phyloP scores from a whole-genome alignment of 148 eudicot species.

The Camellia japonica region DNA sequence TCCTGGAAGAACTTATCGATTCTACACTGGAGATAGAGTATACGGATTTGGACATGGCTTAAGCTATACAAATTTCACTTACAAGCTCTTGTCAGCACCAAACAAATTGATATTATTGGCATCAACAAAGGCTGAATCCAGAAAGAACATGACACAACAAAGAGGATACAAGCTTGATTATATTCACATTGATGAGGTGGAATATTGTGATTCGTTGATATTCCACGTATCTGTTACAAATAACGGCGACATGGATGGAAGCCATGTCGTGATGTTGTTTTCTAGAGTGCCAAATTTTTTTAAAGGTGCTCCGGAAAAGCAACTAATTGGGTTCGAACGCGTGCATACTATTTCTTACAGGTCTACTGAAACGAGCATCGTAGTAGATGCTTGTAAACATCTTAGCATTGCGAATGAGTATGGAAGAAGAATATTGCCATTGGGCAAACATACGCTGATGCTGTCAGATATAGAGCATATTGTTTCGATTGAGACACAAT shows the following conservation, averaged over 20 bases:
- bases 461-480: slow-evolving; percentile 53
- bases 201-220: slow-evolving; percentile 51
- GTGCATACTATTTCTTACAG: slow-evolving; percentile 39
- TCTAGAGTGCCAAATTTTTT: slow-evolving; percentile 33
- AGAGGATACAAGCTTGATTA: slow-evolving; percentile 25
- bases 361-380: slow-evolving; percentile 36
- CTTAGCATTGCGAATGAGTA: slow-evolving; percentile 67
- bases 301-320: slow-evolving; percentile 64
- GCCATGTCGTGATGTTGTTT: slow-evolving; percentile 66
- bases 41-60: slow-evolving; percentile 83
- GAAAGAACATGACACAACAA: slow-evolving; percentile 27
- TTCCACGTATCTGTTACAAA: slow-evolving; percentile 63
- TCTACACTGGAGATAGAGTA: slow-evolving; percentile 65
- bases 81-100: slow-evolving; percentile 67
- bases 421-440: slow-evolving; percentile 66
- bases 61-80: slow-evolving; percentile 67
- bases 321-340: slow-evolving; percentile 76
- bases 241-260: slow-evolving; percentile 61
- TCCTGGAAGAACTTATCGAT: slow-evolving; percentile 93
- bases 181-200: slow-evolving; percentile 52
- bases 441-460: slow-evolving; percentile 63
- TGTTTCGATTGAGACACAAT: slow-evolving; percentile 40
- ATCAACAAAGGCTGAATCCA: slow-evolving; percentile 23
- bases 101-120: slow-evolving; percentile 30
- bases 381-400: slow-evolving; percentile 73